Conservation (phyloP, 495 filamentous ascomycete species). For the Neurospora sublineolata region DNA sequence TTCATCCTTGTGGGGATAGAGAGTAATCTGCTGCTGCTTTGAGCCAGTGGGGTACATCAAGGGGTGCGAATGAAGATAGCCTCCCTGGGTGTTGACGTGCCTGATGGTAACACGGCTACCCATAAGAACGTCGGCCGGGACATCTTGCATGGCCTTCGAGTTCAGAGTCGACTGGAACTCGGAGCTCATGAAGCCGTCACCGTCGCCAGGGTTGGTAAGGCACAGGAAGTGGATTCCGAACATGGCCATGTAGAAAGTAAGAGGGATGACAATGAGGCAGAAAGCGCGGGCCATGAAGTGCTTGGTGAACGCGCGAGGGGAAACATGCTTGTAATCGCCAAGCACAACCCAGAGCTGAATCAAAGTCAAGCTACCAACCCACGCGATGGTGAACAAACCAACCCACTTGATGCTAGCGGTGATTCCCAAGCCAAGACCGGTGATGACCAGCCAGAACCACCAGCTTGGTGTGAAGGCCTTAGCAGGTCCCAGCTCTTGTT, state of each 20-base stretch:
- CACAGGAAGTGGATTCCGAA: constrained; percentile 93
- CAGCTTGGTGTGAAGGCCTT: constrained; percentile 78
- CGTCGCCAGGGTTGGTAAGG: constrained; percentile 87
- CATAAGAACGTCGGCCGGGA: constrained; percentile 81
- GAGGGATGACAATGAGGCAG: constrained; percentile 82
- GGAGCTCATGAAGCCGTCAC: constrained; percentile 98
- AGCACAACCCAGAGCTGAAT: constrained; percentile 91
- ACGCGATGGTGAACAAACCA: constrained; percentile 94
- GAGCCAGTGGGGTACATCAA: constrained; percentile 96
- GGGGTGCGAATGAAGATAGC: constrained; percentile 90
- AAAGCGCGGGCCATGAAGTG: constrained; percentile 87
- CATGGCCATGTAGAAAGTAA: constrained; percentile 87
- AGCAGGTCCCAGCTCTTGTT: constrained; percentile 82
- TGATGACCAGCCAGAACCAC: constrained; percentile 96
- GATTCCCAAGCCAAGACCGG: constrained; percentile 76
- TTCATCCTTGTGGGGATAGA: constrained; percentile 98
- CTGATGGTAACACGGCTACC: constrained; percentile 78
- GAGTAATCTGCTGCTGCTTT: constrained; percentile 96
- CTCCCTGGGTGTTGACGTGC: constrained; percentile 93
- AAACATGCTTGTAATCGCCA: constrained; percentile 75
- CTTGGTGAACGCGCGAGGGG: constrained; percentile 78
- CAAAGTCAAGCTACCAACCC: constrained; percentile 85
- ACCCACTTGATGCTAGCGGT: constrained; percentile 98
- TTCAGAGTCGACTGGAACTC: constrained; percentile 98
- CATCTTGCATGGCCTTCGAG: constrained; percentile 89